These are phyloP conservation scores for Globisporangium nagaii DNA, from an alignment of 352 stramenopile species.

Conservation along the genomic window DNA sequence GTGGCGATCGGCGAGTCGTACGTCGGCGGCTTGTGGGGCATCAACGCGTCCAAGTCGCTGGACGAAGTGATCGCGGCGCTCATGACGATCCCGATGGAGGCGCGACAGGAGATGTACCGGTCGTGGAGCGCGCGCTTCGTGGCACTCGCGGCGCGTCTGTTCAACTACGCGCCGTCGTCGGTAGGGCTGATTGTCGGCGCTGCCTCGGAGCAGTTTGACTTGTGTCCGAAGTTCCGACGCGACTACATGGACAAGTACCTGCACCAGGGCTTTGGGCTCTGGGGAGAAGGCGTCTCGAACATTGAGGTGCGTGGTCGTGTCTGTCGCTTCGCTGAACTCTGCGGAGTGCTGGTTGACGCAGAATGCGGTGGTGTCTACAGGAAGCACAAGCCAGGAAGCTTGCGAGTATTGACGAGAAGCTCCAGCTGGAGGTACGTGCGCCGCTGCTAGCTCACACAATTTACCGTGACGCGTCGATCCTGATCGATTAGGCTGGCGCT, in stretches of 20 bases:
- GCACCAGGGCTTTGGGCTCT: slow-evolving; percentile 74
- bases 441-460: background rate
- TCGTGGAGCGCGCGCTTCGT: slow-evolving; percentile 78
- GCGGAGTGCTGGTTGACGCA: background rate
- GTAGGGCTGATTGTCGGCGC: slow-evolving; percentile 62
- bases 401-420: slow-evolving; percentile 47
- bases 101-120: slow-evolving; percentile 81
- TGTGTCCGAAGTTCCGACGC: slow-evolving; percentile 59
- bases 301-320: slow-evolving; percentile 25
- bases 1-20: slow-evolving; percentile 82
- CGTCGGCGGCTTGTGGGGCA: slow-evolving; percentile 65
- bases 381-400: slow-evolving; percentile 71
- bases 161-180: slow-evolving; percentile 72
- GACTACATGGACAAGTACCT: slow-evolving; percentile 77
- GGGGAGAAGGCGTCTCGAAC: slow-evolving; percentile 33
- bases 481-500: too few relatives aligned
- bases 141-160: slow-evolving; percentile 61
- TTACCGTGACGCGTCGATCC: too few relatives aligned
- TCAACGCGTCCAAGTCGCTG: slow-evolving; percentile 42
- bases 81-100: slow-evolving; percentile 78
- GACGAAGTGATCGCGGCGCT: slow-evolving; percentile 70
- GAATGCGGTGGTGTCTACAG: slow-evolving; percentile 6
- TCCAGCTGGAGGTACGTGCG: slow-evolving; percentile 44
- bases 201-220: slow-evolving; percentile 70
- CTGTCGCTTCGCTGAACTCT: background rate